These are phyloP conservation scores for Diospyros kaki DNA, from an alignment of 148 eudicot species.

Conservation along the genomic window DNA sequence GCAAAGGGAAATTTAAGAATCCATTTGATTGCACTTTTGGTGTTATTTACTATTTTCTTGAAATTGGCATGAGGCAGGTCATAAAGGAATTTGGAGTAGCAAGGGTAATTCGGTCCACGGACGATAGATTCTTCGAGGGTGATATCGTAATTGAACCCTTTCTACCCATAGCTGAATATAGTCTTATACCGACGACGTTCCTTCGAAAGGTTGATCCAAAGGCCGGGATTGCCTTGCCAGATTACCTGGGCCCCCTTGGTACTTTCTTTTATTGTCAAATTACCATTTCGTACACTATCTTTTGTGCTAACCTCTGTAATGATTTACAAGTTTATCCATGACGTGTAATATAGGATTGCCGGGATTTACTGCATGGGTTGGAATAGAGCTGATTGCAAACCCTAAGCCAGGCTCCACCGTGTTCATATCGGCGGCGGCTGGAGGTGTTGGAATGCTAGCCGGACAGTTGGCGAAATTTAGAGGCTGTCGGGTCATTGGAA, in stretches of 20 bases:
- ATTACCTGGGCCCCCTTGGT: slow-evolving; percentile 25
- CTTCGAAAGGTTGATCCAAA: slow-evolving; percentile 16
- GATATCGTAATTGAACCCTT: slow-evolving; percentile 18
- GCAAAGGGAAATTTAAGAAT: no score
- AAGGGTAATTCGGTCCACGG: slow-evolving; percentile 19
- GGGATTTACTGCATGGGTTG: slow-evolving; percentile 42
- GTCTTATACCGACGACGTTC: slow-evolving; percentile 16
- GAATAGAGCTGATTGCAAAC: slow-evolving; percentile 25
- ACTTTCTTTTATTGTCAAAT: not conserved
- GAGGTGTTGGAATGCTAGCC: slow-evolving; percentile 40
- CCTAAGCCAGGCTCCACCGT: slow-evolving; percentile 36
- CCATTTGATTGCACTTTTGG: not conserved
- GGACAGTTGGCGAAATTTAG: slow-evolving; percentile 39
- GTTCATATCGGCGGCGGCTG: slow-evolving; percentile 38
- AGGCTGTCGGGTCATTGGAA: slow-evolving; percentile 39
- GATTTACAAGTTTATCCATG: not conserved
- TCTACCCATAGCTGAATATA: slow-evolving; percentile 25
- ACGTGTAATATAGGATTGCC: slow-evolving; percentile 23
- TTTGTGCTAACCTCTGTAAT: not conserved
- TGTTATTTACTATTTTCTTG: not conserved
- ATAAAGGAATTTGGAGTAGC: slow-evolving; percentile 17
- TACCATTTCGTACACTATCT: not conserved
- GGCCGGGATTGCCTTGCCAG: slow-evolving; percentile 19
- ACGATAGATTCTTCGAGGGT: slow-evolving; percentile 15
- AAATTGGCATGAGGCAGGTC: not conserved